Conservation (phyloP, 2,329 filamentous ascomycete genomes). For the Sporothrix luriei region DNA sequence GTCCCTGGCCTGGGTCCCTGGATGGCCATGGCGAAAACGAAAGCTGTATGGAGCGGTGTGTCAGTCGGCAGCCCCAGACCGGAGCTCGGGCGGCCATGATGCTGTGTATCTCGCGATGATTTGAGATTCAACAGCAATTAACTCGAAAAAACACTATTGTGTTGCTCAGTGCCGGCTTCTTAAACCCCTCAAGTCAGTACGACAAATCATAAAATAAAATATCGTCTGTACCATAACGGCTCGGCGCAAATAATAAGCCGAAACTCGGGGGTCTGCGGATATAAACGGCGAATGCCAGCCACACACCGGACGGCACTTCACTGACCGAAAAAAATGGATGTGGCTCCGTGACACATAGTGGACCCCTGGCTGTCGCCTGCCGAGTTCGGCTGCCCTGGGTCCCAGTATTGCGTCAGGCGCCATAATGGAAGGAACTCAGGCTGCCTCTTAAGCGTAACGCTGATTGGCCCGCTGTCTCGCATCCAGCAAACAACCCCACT, state of each 20-base stretch:
- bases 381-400: not conserved
- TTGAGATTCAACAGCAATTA: not conserved
- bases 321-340: not conserved
- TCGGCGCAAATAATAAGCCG: not conserved
- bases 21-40: not conserved
- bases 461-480: slow-evolving; percentile 20
- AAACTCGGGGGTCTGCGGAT: slow-evolving; percentile 6
- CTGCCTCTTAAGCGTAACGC: slow-evolving; percentile 18
- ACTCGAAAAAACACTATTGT: not conserved
- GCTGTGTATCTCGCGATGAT: not conserved
- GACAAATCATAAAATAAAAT: not conserved
- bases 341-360: not conserved
- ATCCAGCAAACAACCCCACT: slow-evolving; percentile 11
- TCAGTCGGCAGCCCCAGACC: slow-evolving; percentile 21
- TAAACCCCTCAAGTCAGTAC: not conserved
- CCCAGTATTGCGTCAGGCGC: slow-evolving; percentile 12
- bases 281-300: slow-evolving; percentile 13
- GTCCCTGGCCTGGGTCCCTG: not conserved
- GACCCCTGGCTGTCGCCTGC: not conserved
- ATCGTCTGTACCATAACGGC: not conserved
- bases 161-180: not conserved
- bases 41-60: not conserved
- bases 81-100: slow-evolving; percentile 18
- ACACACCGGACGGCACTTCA: slow-evolving; percentile 14
- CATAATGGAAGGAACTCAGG: slow-evolving; percentile 4